These are phyloP conservation scores for Posidonia oceanica DNA, from an alignment of 116 monocot genomes.

Conservation along the genomic window DNA sequence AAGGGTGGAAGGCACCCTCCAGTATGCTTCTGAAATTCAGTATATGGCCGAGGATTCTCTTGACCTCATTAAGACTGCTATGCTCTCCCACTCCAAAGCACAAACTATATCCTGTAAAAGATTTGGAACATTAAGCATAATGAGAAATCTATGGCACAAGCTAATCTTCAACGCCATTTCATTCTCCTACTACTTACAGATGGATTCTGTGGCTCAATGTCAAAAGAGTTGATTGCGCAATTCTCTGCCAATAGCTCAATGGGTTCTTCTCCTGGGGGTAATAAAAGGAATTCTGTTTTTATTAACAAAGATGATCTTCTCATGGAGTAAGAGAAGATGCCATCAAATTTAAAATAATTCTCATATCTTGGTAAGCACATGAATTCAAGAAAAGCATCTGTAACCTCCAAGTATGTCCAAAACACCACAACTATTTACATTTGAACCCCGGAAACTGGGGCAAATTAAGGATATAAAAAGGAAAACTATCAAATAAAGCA, in stretches of 20 bases:
- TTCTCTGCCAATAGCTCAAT: slow-evolving; percentile 60
- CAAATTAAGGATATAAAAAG: no score
- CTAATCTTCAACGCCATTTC: not conserved
- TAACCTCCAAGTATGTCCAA: no score
- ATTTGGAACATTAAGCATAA: not conserved
- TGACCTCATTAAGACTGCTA: slow-evolving; percentile 57
- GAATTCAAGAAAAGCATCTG: not conserved
- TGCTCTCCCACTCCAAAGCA: slow-evolving; percentile 78
- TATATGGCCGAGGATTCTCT: slow-evolving; percentile 20
- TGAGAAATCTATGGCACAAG: not conserved
- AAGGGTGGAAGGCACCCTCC: no score
- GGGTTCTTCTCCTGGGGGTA: slow-evolving; percentile 45
- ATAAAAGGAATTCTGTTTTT: not conserved
- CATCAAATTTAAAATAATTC: not conserved
- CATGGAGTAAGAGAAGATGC: not conserved
- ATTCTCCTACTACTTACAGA: slow-evolving; percentile 41
- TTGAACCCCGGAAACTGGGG: no score
- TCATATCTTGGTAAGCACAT: not conserved
- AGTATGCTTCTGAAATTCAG: not conserved
- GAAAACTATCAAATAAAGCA: no score
- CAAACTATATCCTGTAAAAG: slow-evolving; percentile 61
- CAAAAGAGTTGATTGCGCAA: slow-evolving; percentile 86
- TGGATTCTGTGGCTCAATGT: slow-evolving; percentile 86
- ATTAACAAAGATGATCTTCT: not conserved
- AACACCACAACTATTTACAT: no score